Evolutionary conservation across 352 stramenopile genomes (phyloP), one percentile per base, ranked within the genome.

Genomic region (Phytophthora ramorum): DNA sequence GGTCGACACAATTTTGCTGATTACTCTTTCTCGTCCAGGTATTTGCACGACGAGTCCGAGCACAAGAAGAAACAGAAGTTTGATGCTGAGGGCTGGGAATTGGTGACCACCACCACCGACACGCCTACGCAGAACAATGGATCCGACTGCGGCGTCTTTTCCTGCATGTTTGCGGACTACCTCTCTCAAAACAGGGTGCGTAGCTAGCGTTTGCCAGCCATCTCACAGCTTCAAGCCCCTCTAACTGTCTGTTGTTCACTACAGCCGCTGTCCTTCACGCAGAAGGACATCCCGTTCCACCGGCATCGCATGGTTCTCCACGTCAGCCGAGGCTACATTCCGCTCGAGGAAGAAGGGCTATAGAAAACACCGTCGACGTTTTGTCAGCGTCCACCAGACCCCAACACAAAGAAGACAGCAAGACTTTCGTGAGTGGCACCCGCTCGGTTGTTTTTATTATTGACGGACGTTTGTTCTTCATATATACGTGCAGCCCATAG

Each of bases 211-310:
- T 35, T 49, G 8, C 12, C 7, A 8, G 4, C 12, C 14, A 37
- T 24, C 10, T 14, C 14, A 7, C 62, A 4, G 37, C 38, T 19
- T 24, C 16, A 24, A 51, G 26, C 28, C 19, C 49, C 7, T 48
- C 26, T 16, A 46, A n/a, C 17, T 7, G 28, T 35, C 17, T 7
- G 28, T 35, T 41, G 43, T 13, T n/a, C 56, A 7, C 12, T 49
- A 19, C 49, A 95, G 87, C 59, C 75, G 8, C 73, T 94, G 16
- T 58, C 73, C 13, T 96, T 94, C 64, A 76, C 60, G 22, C 88
- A 96, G 64, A 91, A 86, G 32, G 85, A 96, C 55, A 96, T 96
- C 74, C 78, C 86, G 46, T 95, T 91, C 71, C 87, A 93, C 50
- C 76, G 88, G 34, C 77, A 90, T 77, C 88, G 88, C 43, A 96